phyloP scores from a whole-genome alignment of 345 rosid genomes.

The Dipteronia sinensis region DNA sequence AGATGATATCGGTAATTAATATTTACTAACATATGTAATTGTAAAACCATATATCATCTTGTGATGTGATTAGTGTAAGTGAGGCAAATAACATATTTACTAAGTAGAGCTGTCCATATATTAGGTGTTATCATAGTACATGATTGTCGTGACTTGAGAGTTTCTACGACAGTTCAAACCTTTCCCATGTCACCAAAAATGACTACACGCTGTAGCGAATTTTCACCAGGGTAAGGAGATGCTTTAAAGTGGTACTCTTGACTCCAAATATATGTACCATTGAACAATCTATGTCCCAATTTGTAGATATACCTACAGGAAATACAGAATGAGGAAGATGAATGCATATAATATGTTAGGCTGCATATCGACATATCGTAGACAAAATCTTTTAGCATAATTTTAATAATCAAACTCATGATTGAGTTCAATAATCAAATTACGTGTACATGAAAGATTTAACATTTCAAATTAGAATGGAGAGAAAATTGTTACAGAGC shows the following conservation, averaged over 20 bases:
- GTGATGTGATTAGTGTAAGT: neutral
- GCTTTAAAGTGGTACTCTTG: conserved; percentile 57
- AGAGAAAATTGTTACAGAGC: neutral
- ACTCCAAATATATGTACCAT: conserved; percentile 63
- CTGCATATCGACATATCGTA: neutral
- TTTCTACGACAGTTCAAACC: conserved; percentile 40
- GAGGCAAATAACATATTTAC: neutral
- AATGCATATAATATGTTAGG: neutral
- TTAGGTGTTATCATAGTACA: neutral
- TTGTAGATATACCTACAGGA: conserved; percentile 58
- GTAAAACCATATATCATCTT: neutral
- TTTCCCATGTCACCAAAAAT: conserved; percentile 91
- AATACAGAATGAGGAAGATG: neutral
- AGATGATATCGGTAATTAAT: neutral
- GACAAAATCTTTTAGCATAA: neutral
- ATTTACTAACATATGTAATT: neutral
- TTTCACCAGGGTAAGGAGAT: conserved; percentile 76
- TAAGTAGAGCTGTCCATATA: neutral
- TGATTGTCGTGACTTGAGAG: neutral
- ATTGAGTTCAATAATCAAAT: neutral
- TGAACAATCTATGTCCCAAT: conserved; percentile 56
- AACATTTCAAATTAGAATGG: neutral
- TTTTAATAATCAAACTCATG: neutral
- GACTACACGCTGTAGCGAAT: conserved; percentile 61
- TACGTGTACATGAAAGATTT: neutral